These are phyloP conservation scores for Lenwebbia sp. DNA, from an alignment of 345 rosid genomes.

Conservation along the genomic window DNA sequence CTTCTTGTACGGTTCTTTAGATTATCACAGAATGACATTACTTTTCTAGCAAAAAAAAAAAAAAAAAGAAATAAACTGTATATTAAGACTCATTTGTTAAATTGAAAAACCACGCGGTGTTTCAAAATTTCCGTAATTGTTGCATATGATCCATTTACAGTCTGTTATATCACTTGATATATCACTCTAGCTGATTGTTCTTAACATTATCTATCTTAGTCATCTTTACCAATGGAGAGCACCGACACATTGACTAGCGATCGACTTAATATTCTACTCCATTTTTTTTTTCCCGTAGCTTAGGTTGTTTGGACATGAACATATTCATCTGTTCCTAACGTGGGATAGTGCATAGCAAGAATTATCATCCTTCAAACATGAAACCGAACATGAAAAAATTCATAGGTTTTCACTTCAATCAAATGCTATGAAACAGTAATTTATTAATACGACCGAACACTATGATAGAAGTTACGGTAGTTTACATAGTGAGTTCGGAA, in stretches of 20 bases:
- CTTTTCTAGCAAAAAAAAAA: not conserved
- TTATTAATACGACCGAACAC: not conserved
- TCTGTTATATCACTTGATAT: not conserved
- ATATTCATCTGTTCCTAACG: not conserved
- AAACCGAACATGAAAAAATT: not conserved
- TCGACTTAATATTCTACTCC: not conserved
- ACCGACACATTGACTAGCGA: not conserved
- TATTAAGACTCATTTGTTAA: not conserved
- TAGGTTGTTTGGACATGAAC: not conserved
- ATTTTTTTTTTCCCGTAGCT: not conserved
- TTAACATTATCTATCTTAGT: not conserved
- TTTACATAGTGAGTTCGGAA: not conserved
- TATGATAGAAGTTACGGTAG: not conserved
- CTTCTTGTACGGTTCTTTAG: too few relatives aligned
- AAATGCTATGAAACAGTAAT: not conserved
- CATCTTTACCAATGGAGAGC: not conserved
- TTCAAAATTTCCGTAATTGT: not conserved
- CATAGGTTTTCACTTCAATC: not conserved
- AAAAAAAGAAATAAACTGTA: too few relatives aligned
- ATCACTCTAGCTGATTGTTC: not conserved
- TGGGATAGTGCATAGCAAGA: not conserved
- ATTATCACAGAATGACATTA: too few relatives aligned
- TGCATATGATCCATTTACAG: not conserved
- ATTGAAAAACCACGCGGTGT: not conserved
- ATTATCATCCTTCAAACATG: not conserved